Evolutionary conservation across 306 rosid genomes (phyloP).

Genomic region (Medicago ruthenica): DNA sequence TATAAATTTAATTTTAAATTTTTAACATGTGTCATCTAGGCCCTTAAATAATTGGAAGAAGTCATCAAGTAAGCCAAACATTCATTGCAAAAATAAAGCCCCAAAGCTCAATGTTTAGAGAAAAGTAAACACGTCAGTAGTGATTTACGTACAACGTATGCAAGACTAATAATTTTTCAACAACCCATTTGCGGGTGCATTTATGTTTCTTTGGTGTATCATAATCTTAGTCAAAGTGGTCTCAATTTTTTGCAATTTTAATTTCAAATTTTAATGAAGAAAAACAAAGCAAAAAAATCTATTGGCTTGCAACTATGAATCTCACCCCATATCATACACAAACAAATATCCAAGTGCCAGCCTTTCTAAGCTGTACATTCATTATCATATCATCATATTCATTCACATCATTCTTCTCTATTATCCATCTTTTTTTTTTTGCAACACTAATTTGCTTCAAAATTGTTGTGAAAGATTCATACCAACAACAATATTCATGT

Average conservation of each 20-base stretch:
- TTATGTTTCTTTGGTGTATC: background rate
- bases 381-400: slow-evolving; percentile 1
- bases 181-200: slow-evolving; percentile 17
- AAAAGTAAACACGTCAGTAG: background rate
- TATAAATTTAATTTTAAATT: no score
- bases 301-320: background rate
- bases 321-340: background rate
- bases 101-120: background rate
- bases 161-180: slow-evolving; percentile 9
- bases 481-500: background rate
- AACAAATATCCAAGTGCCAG: slow-evolving; percentile 21
- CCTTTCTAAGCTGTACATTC: slow-evolving; percentile 1
- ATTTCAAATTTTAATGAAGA: background rate
- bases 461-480: background rate
- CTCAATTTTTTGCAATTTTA: background rate
- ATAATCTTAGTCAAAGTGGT: background rate
- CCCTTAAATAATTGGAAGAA: no score
- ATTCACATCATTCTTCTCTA: background rate
- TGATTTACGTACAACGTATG: background rate
- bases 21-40: no score
- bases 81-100: background rate
- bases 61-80: no score
- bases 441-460: background rate
- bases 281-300: background rate
- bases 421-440: background rate